phyloP scores from a whole-genome alignment of 352 stramenopile species.

The Globisporangium viniferum region DNA sequence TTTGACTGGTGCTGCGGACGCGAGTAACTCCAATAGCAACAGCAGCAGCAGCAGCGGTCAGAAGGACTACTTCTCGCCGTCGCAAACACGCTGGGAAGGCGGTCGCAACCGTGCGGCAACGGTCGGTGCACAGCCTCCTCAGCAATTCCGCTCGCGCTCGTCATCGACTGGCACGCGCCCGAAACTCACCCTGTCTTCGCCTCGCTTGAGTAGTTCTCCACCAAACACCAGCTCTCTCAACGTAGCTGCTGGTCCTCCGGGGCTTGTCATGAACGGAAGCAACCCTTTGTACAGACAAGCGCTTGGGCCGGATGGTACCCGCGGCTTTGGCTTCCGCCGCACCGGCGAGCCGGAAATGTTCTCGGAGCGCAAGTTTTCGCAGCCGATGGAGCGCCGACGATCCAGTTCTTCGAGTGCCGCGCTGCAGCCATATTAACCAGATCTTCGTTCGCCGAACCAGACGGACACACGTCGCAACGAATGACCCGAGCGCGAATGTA shows the following conservation, averaged over 20 bases:
- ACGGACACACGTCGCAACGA: not conserved
- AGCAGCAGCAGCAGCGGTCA: constrained; percentile 33
- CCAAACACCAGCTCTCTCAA: constrained; percentile 24
- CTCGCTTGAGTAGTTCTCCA: constrained; percentile 50
- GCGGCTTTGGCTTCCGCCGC: constrained; percentile 75
- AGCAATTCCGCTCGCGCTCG: constrained; percentile 51
- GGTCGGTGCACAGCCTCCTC: constrained; percentile 31
- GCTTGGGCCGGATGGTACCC: constrained; percentile 73
- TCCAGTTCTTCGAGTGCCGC: constrained; percentile 59
- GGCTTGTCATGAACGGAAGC: constrained; percentile 37
- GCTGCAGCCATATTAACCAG: constrained; percentile 20
- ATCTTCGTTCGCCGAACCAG: not conserved
- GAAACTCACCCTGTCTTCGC: constrained; percentile 61
- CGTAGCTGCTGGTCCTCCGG: constrained; percentile 29
- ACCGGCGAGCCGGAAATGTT: constrained; percentile 61
- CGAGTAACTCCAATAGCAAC: constrained; percentile 14
- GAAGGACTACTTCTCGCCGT: constrained; percentile 59
- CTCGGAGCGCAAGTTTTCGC: constrained; percentile 51
- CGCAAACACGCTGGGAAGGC: constrained; percentile 48
- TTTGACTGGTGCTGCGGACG: constrained; percentile 29
- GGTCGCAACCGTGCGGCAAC: constrained; percentile 56
- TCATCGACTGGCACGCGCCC: constrained; percentile 56
- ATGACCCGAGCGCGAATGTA: not conserved
- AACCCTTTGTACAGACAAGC: constrained; percentile 74
- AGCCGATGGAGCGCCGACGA: constrained; percentile 60